Conservation (phyloP, 2,329 filamentous ascomycete genomes). For the Xylaria sp. region DNA sequence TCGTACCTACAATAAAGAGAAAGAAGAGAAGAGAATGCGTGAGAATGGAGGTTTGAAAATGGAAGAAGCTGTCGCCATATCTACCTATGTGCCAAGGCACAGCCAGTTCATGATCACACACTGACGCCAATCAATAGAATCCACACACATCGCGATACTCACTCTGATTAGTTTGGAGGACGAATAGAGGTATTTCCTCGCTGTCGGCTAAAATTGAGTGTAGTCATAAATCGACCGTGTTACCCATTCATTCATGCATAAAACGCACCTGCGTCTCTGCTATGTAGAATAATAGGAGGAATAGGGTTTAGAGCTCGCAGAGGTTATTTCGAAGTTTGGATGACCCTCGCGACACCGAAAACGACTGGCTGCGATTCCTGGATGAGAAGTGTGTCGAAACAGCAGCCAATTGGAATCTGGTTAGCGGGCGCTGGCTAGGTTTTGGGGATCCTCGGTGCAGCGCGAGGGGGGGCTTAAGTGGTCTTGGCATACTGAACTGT, state of each 20-base stretch:
- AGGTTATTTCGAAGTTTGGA: constrained; percentile 1
- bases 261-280: too few species aligned
- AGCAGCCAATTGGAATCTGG: neutral
- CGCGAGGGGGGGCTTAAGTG: neutral
- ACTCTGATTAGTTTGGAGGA: neutral
- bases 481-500: constrained; percentile 16
- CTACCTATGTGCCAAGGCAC: neutral
- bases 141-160: neutral
- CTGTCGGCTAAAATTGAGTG: neutral
- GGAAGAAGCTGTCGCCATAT: neutral
- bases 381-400: neutral
- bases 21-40: neutral
- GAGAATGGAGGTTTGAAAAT: neutral
- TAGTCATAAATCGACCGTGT: neutral
- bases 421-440: constrained; percentile 4
- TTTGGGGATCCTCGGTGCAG: neutral
- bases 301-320: neutral
- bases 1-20: neutral
- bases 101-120: neutral
- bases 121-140: neutral
- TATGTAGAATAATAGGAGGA: neutral
- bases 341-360: neutral
- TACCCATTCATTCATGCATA: constrained; percentile 12
- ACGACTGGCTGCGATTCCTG: constrained; percentile 15
- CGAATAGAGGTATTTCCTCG: neutral